These are phyloP conservation scores for Adansonia grandidieri DNA, from an alignment of 441 rosid genomes.

Conservation along the genomic window DNA sequence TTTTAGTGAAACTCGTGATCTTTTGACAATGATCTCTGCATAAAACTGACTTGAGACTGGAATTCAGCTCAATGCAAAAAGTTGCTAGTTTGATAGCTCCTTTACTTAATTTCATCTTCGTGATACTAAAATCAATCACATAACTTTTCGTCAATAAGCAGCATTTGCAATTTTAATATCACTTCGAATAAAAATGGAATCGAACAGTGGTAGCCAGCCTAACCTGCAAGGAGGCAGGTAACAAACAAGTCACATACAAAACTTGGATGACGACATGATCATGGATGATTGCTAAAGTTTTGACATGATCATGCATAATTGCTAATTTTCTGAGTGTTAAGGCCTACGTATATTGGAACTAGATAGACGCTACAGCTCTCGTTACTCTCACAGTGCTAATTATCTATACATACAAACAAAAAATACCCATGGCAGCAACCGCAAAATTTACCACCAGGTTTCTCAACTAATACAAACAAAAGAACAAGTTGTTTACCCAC, in stretches of 20 bases:
- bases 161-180: background rate
- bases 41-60: background rate
- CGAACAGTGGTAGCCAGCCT: background rate
- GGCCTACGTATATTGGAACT: slow-evolving; percentile 20
- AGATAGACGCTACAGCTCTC: slow-evolving; percentile 5
- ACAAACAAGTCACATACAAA: slow-evolving; percentile 24
- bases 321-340: slow-evolving; percentile 13
- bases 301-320: slow-evolving; percentile 27
- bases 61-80: background rate
- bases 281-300: slow-evolving; percentile 7
- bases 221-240: background rate
- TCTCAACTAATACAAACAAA: slow-evolving; percentile 12
- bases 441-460: slow-evolving; percentile 53
- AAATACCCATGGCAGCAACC: slow-evolving; percentile 38
- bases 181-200: slow-evolving; percentile 1
- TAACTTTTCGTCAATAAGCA: background rate
- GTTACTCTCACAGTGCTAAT: slow-evolving; percentile 16
- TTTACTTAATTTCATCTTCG: background rate
- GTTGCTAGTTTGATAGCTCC: too few relatives aligned
- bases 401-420: slow-evolving; percentile 43
- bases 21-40: background rate
- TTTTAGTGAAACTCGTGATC: background rate
- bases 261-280: slow-evolving; percentile 26
- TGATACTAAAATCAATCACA: background rate
- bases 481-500: slow-evolving; percentile 25